Percentiles rank a stretch among this genome's conserved stretches.
Conservation (phyloP, 345 rosid species). For the Garcia nutans region DNA sequence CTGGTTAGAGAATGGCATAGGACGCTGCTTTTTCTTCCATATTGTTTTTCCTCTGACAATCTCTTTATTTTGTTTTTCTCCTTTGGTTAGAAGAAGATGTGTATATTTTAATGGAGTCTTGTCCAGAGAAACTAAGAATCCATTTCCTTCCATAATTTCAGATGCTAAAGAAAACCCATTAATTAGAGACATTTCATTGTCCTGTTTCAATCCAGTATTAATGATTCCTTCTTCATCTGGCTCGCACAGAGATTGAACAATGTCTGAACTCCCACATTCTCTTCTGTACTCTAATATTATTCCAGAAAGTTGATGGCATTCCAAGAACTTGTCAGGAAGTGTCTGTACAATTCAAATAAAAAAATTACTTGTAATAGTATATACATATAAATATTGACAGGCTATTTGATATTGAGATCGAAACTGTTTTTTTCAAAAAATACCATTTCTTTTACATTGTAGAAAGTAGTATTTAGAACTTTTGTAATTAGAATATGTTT, state of each 20-base stretch:
- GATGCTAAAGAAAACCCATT: conserved; percentile 43
- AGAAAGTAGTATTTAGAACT: no score
- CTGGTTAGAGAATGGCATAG: conserved; percentile 26
- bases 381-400: no score
- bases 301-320: conserved; percentile 44
- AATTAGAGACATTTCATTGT: conserved; percentile 20
- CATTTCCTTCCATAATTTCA: conserved; percentile 43
- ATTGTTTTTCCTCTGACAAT: conserved; percentile 58
- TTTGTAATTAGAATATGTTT: no score
- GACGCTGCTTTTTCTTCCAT: conserved; percentile 46
- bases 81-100: conserved; percentile 49
- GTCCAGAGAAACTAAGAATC: conserved; percentile 36
- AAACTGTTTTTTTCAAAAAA: no score
- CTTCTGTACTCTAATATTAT: conserved; percentile 52
- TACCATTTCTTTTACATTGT: no score
- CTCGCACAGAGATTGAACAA: conserved; percentile 55
- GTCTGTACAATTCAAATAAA: conserved; percentile 30
- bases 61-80: conserved; percentile 40
- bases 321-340: conserved; percentile 51
- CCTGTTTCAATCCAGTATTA: conserved; percentile 17
- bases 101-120: conserved; percentile 39
- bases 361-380: no score
- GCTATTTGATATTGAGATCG: no score
- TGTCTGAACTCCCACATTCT: conserved; percentile 58
- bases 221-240: conserved; percentile 49